Evolutionary conservation across 2,329 filamentous ascomycete genomes (phyloP).

Genomic region (Bipolaris sorokiniana): DNA sequence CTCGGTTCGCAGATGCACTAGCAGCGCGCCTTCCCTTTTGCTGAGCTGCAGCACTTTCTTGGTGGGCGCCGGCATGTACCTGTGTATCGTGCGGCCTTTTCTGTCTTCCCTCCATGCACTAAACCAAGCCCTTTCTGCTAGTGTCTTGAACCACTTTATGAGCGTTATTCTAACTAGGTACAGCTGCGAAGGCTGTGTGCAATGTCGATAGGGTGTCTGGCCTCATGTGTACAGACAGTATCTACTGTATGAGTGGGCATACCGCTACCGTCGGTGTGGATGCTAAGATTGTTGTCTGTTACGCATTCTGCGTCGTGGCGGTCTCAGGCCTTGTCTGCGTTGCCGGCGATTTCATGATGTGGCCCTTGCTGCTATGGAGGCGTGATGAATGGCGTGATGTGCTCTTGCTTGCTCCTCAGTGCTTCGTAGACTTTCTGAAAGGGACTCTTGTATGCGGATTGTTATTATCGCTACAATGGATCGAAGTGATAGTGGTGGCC

Average conservation of each 20-base stretch:
- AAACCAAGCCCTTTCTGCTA: conserved; percentile 21
- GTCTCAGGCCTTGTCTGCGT: conserved; percentile 14
- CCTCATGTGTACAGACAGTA: conserved; percentile 19
- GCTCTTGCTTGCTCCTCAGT: conserved; percentile 17
- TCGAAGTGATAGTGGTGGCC: too few species aligned
- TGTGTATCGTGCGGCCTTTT: too few species aligned
- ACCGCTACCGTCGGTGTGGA: conserved; percentile 31
- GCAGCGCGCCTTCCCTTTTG: too few species aligned
- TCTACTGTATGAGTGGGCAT: conserved; percentile 22
- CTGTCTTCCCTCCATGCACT: conserved; percentile 17
- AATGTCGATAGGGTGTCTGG: conserved; percentile 16
- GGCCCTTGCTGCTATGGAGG: conserved; percentile 17
- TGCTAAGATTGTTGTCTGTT: conserved; percentile 21
- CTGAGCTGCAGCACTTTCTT: too few species aligned
- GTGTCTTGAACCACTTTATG: conserved; percentile 22
- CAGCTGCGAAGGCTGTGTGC: conserved; percentile 13
- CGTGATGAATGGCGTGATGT: conserved; percentile 22
- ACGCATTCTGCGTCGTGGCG: conserved; percentile 20
- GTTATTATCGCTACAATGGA: too few species aligned
- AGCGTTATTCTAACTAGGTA: conserved; percentile 7
- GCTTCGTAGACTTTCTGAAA: conserved; percentile 20
- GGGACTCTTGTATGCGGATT: conserved; percentile 4
- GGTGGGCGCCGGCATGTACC: too few species aligned
- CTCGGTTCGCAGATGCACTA: too few species aligned
- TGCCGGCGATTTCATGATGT: conserved; percentile 20